Percentiles rank a stretch among this genome's conserved stretches.
These are phyloP conservation scores for Cryptococcus sp. DNA, from an alignment of 1,284 basidiomycete genomes.

Conservation along the genomic window DNA sequence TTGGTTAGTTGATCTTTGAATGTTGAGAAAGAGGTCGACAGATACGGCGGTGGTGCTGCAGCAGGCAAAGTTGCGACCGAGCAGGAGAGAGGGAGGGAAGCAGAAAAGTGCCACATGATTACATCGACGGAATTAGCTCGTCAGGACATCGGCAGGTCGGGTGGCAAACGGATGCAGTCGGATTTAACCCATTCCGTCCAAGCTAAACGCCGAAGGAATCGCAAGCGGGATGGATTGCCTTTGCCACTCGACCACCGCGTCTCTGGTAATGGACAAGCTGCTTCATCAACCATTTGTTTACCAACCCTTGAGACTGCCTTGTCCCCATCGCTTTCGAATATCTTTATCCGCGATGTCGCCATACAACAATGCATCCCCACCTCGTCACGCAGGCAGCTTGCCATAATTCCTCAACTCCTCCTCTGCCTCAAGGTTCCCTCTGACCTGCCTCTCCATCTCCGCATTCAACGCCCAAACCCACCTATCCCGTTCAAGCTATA, in stretches of 20 bases:
- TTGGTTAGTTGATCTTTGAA: not conserved
- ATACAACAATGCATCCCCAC: too few species aligned
- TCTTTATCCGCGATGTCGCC: too few species aligned
- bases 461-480: slow-evolving; percentile 46
- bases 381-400: too few species aligned
- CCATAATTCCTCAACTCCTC: slow-evolving; percentile 29
- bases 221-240: too few species aligned
- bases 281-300: too few species aligned
- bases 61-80: not conserved
- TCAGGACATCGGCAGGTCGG: not conserved
- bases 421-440: slow-evolving; percentile 27
- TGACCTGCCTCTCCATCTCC: slow-evolving; percentile 42
- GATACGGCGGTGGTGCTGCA: too few species aligned
- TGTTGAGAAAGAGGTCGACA: not conserved
- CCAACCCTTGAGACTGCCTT: too few species aligned
- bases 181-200: not conserved
- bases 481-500: slow-evolving; percentile 45
- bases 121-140: not conserved
- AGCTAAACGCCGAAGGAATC: not conserved
- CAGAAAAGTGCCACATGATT: not conserved
- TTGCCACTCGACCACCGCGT: too few species aligned
- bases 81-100: not conserved
- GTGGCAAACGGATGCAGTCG: not conserved
- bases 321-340: too few species aligned
- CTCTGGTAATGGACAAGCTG: too few species aligned